Percentiles rank a stretch among this genome's conserved stretches.
phyloP scores from a whole-genome alignment of 305 asterid genomes.

The Fraxinus greggii region DNA sequence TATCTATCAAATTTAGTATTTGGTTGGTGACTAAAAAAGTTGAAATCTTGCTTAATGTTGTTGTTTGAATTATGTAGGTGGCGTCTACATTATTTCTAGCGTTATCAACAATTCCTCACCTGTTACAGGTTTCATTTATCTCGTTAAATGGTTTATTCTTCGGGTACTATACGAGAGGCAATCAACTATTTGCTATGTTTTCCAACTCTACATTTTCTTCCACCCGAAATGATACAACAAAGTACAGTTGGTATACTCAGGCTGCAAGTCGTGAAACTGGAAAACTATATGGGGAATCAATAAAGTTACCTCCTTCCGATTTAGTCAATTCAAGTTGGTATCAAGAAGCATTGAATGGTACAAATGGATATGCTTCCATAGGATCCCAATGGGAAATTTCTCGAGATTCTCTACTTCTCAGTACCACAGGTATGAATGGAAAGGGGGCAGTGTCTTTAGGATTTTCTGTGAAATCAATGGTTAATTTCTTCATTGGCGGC shows the following conservation, averaged over 20 bases:
- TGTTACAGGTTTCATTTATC: constrained; percentile 42
- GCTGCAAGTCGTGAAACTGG: constrained; percentile 35
- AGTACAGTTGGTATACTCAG: constrained; percentile 39
- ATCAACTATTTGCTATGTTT: constrained; percentile 31
- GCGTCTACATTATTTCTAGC: constrained; percentile 40
- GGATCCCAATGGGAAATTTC: constrained; percentile 34
- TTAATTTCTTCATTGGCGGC: constrained; percentile 26
- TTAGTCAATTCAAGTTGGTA: constrained; percentile 35
- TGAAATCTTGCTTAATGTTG: background rate
- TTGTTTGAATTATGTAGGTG: constrained; percentile 29
- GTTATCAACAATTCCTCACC: constrained; percentile 35
- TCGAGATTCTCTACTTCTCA: constrained; percentile 32
- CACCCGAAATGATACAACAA: background rate
- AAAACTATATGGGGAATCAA: constrained; percentile 29
- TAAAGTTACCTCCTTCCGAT: constrained; percentile 18
- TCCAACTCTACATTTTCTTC: constrained; percentile 41
- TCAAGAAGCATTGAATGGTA: constrained; percentile 27
- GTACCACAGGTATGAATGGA: constrained; percentile 29
- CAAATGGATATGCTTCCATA: constrained; percentile 35
- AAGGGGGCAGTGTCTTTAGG: constrained; percentile 40
- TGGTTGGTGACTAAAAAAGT: background rate
- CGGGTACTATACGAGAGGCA: constrained; percentile 28
- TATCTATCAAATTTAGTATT: background rate
- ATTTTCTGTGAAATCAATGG: constrained; percentile 28
- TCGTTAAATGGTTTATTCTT: constrained; percentile 44